phyloP scores from a whole-genome alignment of 495 filamentous ascomycete species.

The Penicillium pancosmium region DNA sequence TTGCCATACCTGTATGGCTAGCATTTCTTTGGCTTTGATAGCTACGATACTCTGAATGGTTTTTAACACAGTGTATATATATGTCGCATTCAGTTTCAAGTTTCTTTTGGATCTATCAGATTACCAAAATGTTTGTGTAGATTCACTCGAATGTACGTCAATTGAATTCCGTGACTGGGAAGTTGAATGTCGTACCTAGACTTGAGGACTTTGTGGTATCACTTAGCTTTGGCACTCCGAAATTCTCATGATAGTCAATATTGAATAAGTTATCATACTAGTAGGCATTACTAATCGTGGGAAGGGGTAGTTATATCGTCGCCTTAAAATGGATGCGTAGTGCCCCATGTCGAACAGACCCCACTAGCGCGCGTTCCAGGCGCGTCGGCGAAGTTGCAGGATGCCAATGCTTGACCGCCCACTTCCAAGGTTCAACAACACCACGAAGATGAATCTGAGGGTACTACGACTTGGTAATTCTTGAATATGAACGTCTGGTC shows the following conservation, averaged over 20 bases:
- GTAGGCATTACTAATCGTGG: no score
- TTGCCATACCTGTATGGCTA: conserved; percentile 20
- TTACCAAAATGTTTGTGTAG: no score
- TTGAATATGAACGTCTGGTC: conserved; percentile 46
- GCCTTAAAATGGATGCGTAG: background rate
- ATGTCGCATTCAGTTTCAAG: conserved; percentile 11
- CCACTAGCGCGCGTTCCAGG: conserved; percentile 19
- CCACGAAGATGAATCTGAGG: conserved; percentile 9
- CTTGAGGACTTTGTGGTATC: background rate
- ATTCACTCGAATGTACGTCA: no score
- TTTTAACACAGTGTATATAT: conserved; percentile 28
- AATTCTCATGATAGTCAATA: no score
- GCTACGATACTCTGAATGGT: conserved; percentile 25
- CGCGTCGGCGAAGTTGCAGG: conserved; percentile 9
- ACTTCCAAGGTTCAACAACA: conserved; percentile 4
- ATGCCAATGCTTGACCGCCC: conserved; percentile 3
- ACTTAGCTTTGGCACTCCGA: background rate
- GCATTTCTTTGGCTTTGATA: conserved; percentile 16
- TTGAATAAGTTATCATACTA: no score
- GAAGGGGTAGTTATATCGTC: no score
- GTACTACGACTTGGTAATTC: background rate
- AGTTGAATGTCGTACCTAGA: no score
- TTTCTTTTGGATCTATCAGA: background rate
- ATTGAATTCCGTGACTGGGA: no score
- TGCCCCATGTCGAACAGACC: conserved; percentile 4